phyloP scores from a whole-genome alignment of 2,329 filamentous ascomycete species.

The Harringtonia lauricola region DNA sequence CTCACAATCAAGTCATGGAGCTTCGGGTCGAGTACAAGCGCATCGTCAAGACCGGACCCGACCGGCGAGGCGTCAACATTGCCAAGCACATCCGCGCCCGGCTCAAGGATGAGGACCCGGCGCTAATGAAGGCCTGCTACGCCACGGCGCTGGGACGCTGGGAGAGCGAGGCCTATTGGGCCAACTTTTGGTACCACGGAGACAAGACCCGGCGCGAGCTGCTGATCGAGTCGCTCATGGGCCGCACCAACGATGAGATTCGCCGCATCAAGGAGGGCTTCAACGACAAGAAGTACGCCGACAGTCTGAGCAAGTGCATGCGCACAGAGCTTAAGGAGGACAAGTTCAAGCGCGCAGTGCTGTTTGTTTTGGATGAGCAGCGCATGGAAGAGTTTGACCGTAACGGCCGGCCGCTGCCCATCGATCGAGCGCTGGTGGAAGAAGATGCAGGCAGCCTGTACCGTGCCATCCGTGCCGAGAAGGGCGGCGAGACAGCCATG shows the following conservation, averaged over 20 bases:
- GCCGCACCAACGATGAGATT: slow-evolving; percentile 79
- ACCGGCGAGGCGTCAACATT: slow-evolving; percentile 70
- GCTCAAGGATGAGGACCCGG: slow-evolving; percentile 61
- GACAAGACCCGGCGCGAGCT: slow-evolving; percentile 77
- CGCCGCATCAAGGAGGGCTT: slow-evolving; percentile 78
- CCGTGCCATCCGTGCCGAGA: slow-evolving; percentile 55
- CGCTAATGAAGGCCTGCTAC: slow-evolving; percentile 85
- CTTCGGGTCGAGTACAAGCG: slow-evolving; percentile 85
- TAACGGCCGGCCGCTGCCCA: slow-evolving; percentile 42
- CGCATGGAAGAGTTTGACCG: slow-evolving; percentile 73
- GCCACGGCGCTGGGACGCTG: slow-evolving; percentile 79
- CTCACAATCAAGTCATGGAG: slow-evolving; percentile 78
- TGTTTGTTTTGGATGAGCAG: slow-evolving; percentile 71
- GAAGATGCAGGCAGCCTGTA: slow-evolving; percentile 65
- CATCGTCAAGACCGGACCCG: slow-evolving; percentile 65
- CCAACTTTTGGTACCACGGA: slow-evolving; percentile 93
- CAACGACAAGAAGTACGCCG: slow-evolving; percentile 80
- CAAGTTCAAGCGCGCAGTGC: slow-evolving; percentile 84
- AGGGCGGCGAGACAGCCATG: slow-evolving; percentile 81
- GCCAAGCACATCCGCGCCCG: slow-evolving; percentile 73
- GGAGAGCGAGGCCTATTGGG: slow-evolving; percentile 95
- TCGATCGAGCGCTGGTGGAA: slow-evolving; percentile 51
- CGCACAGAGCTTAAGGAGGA: slow-evolving; percentile 86
- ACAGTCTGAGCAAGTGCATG: slow-evolving; percentile 77
- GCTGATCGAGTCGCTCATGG: slow-evolving; percentile 88